Conservation (phyloP, 768 basidiomycete species). For the Boletus rubroflammeus region DNA sequence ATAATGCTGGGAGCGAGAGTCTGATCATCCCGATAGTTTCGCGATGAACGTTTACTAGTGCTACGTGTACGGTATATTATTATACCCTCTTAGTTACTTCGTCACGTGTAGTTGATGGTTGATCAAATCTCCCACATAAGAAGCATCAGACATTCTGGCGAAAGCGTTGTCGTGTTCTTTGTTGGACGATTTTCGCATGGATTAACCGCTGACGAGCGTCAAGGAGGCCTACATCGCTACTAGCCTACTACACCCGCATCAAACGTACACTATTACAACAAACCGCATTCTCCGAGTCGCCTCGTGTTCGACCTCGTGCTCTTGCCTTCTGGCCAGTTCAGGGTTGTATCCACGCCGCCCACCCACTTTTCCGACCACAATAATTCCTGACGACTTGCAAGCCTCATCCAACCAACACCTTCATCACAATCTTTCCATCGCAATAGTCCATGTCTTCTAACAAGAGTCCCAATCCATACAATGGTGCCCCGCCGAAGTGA, state of each 20-base stretch:
- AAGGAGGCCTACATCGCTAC: background rate
- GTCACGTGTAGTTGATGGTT: slow-evolving; percentile 7
- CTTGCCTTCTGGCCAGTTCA: background rate
- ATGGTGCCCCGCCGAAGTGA: slow-evolving; percentile 35
- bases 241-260: background rate
- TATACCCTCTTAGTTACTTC: slow-evolving; percentile 7
- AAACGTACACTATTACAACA: slow-evolving; percentile 1
- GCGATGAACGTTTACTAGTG: background rate
- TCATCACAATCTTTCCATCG: slow-evolving; percentile 7
- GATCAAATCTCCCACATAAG: slow-evolving; percentile 8
- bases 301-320: slow-evolving; percentile 26
- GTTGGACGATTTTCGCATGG: background rate
- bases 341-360: slow-evolving; percentile 5
- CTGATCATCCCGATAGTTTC: background rate
- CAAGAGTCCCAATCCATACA: slow-evolving; percentile 31
- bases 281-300: background rate
- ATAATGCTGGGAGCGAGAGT: slow-evolving; percentile 1
- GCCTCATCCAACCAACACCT: background rate
- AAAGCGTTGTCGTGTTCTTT: background rate
- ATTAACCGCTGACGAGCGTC: background rate
- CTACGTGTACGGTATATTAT: too few relatives aligned
- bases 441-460: slow-evolving; percentile 29
- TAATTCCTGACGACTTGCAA: background rate
- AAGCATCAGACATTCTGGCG: background rate
- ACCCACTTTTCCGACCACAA: background rate